Conservation (phyloP, 768 basidiomycete genomes). For the Leucosporidium creatinivorum region DNA sequence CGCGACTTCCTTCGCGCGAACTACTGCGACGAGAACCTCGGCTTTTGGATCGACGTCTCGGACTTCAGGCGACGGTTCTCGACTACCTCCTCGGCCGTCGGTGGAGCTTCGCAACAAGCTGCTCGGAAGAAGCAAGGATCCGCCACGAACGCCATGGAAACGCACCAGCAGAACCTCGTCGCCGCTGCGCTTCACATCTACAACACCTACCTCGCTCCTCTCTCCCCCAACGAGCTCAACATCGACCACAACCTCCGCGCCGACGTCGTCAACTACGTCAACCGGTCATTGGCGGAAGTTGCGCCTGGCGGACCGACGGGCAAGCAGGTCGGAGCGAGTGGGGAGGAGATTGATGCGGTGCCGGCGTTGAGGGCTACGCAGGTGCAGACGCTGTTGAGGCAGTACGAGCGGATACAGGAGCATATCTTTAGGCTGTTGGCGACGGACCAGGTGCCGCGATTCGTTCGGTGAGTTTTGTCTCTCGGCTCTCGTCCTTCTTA, state of each 20-base stretch:
- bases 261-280: constrained; percentile 86
- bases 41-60: constrained; percentile 93
- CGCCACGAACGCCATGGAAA: constrained; percentile 69
- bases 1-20: constrained; percentile 88
- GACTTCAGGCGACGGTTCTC: constrained; percentile 95
- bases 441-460: constrained; percentile 95
- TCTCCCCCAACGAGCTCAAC: constrained; percentile 91
- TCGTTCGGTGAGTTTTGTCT: constrained; percentile 25
- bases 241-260: constrained; percentile 95
- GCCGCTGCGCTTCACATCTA: constrained; percentile 79
- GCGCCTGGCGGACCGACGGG: constrained; percentile 39
- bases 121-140: constrained; percentile 17
- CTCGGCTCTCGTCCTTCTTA: neutral
- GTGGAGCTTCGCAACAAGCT: constrained; percentile 30
- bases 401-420: constrained; percentile 93
- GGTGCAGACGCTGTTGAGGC: constrained; percentile 79
- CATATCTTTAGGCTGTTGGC: constrained; percentile 98
- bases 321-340: constrained; percentile 54
- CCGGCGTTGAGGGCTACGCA: constrained; percentile 84
- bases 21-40: constrained; percentile 96
- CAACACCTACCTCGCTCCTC: constrained; percentile 90
- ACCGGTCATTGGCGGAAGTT: constrained; percentile 65
- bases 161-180: constrained; percentile 88
- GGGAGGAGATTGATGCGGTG: constrained; percentile 59
- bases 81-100: constrained; percentile 83